These are phyloP conservation scores for Starmerella powellii DNA, from an alignment of 805 yeast genomes.

Conservation along the genomic window DNA sequence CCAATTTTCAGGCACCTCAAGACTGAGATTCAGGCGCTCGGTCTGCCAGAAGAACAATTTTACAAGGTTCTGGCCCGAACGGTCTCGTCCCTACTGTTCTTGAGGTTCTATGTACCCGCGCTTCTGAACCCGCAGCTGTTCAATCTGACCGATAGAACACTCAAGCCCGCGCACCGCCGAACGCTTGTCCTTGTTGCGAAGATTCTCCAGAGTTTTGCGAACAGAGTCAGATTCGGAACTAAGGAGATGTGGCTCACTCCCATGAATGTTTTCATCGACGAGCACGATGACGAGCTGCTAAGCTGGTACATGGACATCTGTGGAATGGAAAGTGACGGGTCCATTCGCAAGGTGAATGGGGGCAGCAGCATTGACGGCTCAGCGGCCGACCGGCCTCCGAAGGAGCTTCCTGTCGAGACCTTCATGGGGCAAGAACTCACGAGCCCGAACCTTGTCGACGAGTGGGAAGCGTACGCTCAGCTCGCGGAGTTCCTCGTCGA, in stretches of 20 bases:
- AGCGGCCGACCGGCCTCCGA: constrained; percentile 18
- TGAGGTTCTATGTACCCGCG: constrained; percentile 84
- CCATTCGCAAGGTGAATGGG: no score
- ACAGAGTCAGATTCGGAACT: constrained; percentile 57
- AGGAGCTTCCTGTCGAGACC: constrained; percentile 20
- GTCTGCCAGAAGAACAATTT: not conserved
- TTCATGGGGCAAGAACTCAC: constrained; percentile 26
- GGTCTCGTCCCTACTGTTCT: constrained; percentile 68
- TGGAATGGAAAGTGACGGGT: not conserved
- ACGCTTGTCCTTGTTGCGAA: constrained; percentile 76
- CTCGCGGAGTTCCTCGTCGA: constrained; percentile 18
- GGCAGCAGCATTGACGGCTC: not conserved
- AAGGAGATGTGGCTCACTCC: constrained; percentile 71
- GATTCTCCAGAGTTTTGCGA: constrained; percentile 60
- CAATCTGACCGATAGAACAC: constrained; percentile 56
- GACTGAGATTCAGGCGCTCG: constrained; percentile 8
- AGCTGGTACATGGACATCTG: constrained; percentile 65
- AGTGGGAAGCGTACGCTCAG: constrained; percentile 25
- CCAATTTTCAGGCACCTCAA: constrained; percentile 18
- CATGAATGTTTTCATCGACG: constrained; percentile 57
- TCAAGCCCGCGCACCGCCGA: constrained; percentile 58
- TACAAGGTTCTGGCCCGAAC: constrained; percentile 45
- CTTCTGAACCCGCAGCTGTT: constrained; percentile 79
- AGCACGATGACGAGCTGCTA: constrained; percentile 45
- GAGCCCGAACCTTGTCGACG: constrained; percentile 31